A percentile compares a stretch with the other conserved stretches of the same genome.
phyloP scores from a whole-genome alignment of 1,284 basidiomycete genomes.

The Mycena sp. region DNA sequence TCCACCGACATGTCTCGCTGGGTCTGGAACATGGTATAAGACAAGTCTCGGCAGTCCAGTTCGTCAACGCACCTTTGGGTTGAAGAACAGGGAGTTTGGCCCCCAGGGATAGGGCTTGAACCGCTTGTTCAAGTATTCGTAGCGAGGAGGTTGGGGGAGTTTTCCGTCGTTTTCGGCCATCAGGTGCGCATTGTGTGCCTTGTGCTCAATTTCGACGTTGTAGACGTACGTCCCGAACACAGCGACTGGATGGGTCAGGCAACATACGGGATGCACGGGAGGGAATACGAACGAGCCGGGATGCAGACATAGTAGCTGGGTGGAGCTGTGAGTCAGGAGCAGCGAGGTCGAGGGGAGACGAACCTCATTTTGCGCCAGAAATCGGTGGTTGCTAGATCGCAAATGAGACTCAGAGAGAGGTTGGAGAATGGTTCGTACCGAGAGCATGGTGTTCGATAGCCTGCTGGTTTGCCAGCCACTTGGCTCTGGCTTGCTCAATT shows the following conservation, averaged over 20 bases:
- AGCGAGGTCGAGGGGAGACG: constrained; percentile 23
- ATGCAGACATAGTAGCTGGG: constrained; percentile 78
- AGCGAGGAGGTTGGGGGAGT: constrained; percentile 75
- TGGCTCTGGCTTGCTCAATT: constrained; percentile 48
- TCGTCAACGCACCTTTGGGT: constrained; percentile 62
- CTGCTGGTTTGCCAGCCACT: constrained; percentile 64
- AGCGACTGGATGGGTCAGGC: constrained; percentile 55
- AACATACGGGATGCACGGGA: constrained; percentile 1
- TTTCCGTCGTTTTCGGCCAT: constrained; percentile 80
- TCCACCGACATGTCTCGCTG: constrained; percentile 67
- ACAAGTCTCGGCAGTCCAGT: constrained; percentile 8
- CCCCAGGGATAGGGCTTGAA: constrained; percentile 87
- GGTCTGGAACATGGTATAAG: constrained; percentile 30
- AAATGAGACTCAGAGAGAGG: no score
- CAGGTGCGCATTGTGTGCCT: constrained; percentile 75
- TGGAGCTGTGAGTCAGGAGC: constrained; percentile 6
- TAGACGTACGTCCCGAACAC: constrained; percentile 76
- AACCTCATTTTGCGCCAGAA: constrained; percentile 91
- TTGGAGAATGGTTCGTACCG: no score
- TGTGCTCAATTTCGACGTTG: constrained; percentile 80
- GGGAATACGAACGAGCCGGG: constrained; percentile 68
- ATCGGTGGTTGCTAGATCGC: constrained; percentile 68
- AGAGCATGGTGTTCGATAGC: constrained; percentile 75
- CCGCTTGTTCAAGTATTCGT: constrained; percentile 81
- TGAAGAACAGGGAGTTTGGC: constrained; percentile 83